These are phyloP conservation scores for Carex parvula DNA, from an alignment of 176 grass and related monocot species.

Conservation along the genomic window DNA sequence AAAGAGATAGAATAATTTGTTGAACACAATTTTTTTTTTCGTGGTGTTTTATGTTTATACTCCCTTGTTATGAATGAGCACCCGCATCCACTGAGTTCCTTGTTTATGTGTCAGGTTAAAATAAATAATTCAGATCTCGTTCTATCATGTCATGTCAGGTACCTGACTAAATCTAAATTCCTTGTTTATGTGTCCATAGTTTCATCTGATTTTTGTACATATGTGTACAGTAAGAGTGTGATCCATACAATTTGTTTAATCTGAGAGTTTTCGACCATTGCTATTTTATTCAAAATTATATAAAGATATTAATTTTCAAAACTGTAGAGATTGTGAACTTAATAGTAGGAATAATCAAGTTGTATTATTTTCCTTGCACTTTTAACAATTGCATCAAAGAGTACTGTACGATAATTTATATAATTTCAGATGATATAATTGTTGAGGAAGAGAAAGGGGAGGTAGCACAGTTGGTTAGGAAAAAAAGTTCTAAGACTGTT, in stretches of 20 bases:
- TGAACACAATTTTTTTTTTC: background rate
- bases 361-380: background rate
- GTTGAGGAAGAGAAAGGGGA: too few relatives aligned
- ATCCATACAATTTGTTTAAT: background rate
- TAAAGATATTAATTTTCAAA: background rate
- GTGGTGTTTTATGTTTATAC: background rate
- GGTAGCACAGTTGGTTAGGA: too few relatives aligned
- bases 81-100: too few relatives aligned
- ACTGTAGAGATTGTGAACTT: background rate
- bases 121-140: too few relatives aligned
- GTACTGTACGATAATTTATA: too few relatives aligned
- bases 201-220: background rate
- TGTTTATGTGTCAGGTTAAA: too few relatives aligned
- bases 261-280: background rate
- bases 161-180: too few relatives aligned
- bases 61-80: background rate
- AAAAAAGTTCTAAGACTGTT: too few relatives aligned
- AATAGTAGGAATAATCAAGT: background rate
- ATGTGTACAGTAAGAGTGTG: background rate
- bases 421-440: too few relatives aligned
- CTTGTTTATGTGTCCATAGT: background rate
- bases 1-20: conserved; percentile 32
- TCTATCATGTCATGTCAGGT: too few relatives aligned
- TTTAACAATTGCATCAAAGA: background rate
- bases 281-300: background rate